Evolutionary conservation across 1,284 basidiomycete species (phyloP), one percentile per base, ranked within the genome.

Genomic region (Tylopilus microsporus): DNA sequence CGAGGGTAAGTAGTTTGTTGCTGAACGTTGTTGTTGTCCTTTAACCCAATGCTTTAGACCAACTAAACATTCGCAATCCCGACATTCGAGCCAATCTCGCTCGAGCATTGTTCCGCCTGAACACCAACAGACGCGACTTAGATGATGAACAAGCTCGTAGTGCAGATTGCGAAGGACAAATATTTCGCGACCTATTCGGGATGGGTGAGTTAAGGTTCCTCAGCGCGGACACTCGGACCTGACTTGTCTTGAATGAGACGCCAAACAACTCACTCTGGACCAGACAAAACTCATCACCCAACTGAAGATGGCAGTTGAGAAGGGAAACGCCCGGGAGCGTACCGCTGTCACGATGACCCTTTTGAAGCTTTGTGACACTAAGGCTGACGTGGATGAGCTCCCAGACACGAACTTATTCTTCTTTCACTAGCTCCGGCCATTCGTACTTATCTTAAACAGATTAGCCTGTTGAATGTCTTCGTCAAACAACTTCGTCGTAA

Each of bases 291-390:
- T 59, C 21, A 61, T 69, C 5, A 13, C 18, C 12, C 53, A 62
- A 9, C 45, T 68, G 46, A 62, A 53, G 41, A 34, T 6, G 3
- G 60, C 55, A 7, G 21, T 51, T 25, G 37, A 57, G 30, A 50
- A 48, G 1, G 57, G 57, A 18, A 52, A 54, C 36, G 15, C 36
- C 9, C 54, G 53, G 30, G 65, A 65, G 12, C 68, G 66, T 49
- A 60, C 61, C 2, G 59, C 62, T 36, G 61, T 59, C 19, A 71
- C 66, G 2, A 51, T 71, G 56, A 67, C 67, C 1, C 36, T 60
- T 41, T 9, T 59, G 19, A 59, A 43, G 10, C 25, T 59, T 21
- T 59, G 52, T 37, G 48, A 53, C 6, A 59, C 57, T 59, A 21
- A 43, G 55, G 42, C 11, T 39, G 4, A 25, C 21, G 7, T n/a